Base-by-base conservation (phyloP, 345 rosid species). In the Trapa bicornis region DNA sequence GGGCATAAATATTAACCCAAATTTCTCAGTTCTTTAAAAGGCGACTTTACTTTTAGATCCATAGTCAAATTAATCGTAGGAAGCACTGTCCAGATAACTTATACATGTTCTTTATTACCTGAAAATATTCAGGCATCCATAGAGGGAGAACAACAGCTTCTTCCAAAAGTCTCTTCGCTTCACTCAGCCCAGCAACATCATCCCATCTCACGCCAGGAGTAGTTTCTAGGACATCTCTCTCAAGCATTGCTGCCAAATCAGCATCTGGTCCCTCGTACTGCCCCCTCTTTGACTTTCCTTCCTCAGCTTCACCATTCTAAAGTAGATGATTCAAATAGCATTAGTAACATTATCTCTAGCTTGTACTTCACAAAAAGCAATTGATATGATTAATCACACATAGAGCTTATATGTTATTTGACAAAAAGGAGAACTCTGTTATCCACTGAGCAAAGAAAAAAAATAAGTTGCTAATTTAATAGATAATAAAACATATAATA, bases 71-170 rank as follows among this genome's bases (percentile, higher is more conserved):
- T 33, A 32, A 32, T 35, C 63, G 11, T 41, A 41, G 32, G 38
- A 58, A 58, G 37, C 1, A 9, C 4, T 33, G 63, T 33, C 37
- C 7, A 58, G 63, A 9, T 5, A 12, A 22, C 38, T 29, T 9
- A 32, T 13, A 5, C 8, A 57, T 7, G 62, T 2, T 38, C 16
- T 65, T 70, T 17, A 71, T 61, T 79, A 94, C 99, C 96, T 91
- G 97, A 80, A 95, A 95, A 81, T 95, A 95, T 76, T 95, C 99
- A 37, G 99, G 96, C 97, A 95, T 95, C 99, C 97, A 95, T 74
- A 95, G 72, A 75, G 99, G 99, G 84, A 95, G 99, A 62, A 95
- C 99, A 73, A 95, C 97, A 58, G 99, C 99, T 80, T 95, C 97
- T 83, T 95, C 99, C 67, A 95, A 84, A 74, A 95, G 94, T 69